These are phyloP conservation scores for Fusarium sp. DNA, from an alignment of 2,329 filamentous ascomycete genomes.

Conservation along the genomic window DNA sequence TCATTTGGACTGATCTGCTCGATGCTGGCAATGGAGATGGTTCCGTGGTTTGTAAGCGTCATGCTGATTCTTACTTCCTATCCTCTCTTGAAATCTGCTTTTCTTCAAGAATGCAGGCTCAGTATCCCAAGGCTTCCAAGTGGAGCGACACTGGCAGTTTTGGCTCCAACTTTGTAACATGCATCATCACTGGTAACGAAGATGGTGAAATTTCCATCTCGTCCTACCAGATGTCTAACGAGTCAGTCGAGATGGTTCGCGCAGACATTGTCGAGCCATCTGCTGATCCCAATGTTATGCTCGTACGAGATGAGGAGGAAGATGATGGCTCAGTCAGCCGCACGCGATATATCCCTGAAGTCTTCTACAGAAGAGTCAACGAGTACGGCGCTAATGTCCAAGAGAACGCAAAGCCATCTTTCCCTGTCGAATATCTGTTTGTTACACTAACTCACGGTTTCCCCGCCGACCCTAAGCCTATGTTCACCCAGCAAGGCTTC, in stretches of 20 bases:
- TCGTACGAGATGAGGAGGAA: conserved; percentile 92
- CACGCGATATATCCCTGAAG: conserved; percentile 93
- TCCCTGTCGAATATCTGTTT: conserved; percentile 95
- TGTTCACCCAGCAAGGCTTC: conserved; percentile 81
- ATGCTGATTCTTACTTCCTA: conserved; percentile 94
- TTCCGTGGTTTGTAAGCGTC: conserved; percentile 91
- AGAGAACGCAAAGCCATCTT: conserved; percentile 95
- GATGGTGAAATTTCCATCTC: conserved; percentile 88
- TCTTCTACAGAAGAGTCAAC: conserved; percentile 95
- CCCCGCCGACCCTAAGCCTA: conserved; percentile 80
- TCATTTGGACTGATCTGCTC: conserved; percentile 93
- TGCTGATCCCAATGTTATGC: conserved; percentile 91
- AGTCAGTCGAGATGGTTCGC: conserved; percentile 95
- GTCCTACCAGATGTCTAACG: conserved; percentile 94
- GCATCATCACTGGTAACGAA: conserved; percentile 93
- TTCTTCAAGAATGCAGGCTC: conserved; percentile 86
- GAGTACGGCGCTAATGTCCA: conserved; percentile 97
- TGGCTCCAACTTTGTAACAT: conserved; percentile 97
- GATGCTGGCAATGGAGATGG: conserved; percentile 86
- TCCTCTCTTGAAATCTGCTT: conserved; percentile 93
- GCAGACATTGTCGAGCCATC: conserved; percentile 96
- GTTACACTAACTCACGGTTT: conserved; percentile 98
- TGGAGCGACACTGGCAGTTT: conserved; percentile 97
- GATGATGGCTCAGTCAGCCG: conserved; percentile 76
- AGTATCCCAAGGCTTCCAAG: conserved; percentile 89